Base-by-base conservation (phyloP, 1,284 basidiomycete species). In the Pseudozyma sp. region DNA sequence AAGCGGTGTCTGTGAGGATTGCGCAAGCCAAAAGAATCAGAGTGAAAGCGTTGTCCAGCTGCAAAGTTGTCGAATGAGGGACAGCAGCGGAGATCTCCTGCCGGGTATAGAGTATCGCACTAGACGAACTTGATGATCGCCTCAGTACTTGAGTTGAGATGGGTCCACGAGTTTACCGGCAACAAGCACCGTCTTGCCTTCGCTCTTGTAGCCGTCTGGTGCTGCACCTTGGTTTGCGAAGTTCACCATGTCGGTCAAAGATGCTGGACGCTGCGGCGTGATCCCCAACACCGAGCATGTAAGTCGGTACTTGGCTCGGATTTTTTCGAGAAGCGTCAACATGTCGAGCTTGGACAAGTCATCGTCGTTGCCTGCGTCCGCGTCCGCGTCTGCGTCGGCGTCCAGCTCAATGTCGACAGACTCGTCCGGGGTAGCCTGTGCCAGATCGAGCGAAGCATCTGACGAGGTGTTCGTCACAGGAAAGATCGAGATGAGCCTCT, bases 271-370 rank as follows among this genome's bases (percentile, higher is more conserved):
- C 34, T 61, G 64, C 0, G 93, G 90, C 37, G 89, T 87, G 8
- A 93, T 87, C 37, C 92, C 92, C n/a, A 97, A 87, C 0, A 89
- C 89, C 0, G 94, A 90, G 79, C 94, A 97, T 19, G 94, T 88
- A 0, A 90, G 88, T 77, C 92, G 92, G 86, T 97, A 97, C 75
- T 92, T 89, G 4, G 94, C 93, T 34, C 94, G 89, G 68, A 97
- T 95, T 73, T 92, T 90, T 43, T 90, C 89, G 64, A 96, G 89
- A 29, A 94, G 88, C 57, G 89, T 89, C 10, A 89, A 86, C 48
- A 94, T 89, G 81, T 94, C 92, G 31, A 93, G 75, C 45, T 81
- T 44, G 33, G 77, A 40, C 85, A 85, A 17, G 16, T 68, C 68
- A 24, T 63, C 62, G 46, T 73, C 68, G 35, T 54, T 60, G 45